Percentiles rank a stretch among this genome's conserved stretches.
Conservation (phyloP, 2,329 filamentous ascomycete genomes). For the Ophiostoma sp. region DNA sequence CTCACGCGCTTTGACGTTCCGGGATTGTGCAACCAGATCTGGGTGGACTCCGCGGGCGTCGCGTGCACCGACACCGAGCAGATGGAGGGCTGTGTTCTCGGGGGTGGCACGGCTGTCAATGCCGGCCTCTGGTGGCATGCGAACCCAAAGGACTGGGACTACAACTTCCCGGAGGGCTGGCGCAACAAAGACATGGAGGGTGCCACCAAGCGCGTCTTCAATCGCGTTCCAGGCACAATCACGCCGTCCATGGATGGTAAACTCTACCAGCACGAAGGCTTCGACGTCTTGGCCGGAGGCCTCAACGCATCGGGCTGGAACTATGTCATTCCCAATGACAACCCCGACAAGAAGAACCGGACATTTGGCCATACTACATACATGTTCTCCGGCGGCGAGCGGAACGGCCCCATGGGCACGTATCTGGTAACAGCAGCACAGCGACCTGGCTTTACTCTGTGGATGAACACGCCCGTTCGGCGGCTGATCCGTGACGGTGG, state of each 20-base stretch:
- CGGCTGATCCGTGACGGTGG: neutral
- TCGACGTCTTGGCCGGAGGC: neutral
- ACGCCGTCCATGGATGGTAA: neutral
- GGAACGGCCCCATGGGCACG: neutral
- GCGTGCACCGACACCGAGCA: neutral
- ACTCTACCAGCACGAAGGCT: neutral
- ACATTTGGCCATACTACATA: neutral
- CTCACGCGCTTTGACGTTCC: neutral
- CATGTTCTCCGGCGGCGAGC: neutral
- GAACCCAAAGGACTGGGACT: slow-evolving; percentile 1
- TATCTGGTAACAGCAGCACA: neutral
- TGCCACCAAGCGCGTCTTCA: neutral
- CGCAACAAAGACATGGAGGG: slow-evolving; percentile 2
- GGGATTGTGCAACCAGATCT: neutral
- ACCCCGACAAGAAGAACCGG: neutral
- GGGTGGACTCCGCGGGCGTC: neutral
- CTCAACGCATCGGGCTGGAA: neutral
- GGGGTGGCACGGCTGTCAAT: neutral
- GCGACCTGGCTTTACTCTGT: neutral
- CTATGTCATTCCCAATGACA: neutral
- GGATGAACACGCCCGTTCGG: neutral
- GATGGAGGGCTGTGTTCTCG: neutral
- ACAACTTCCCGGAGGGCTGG: neutral
- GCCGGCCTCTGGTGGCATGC: neutral
- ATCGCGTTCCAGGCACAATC: neutral